Base-by-base conservation (phyloP, 768 basidiomycete species). In the Pleurotus citrinopileatus region DNA sequence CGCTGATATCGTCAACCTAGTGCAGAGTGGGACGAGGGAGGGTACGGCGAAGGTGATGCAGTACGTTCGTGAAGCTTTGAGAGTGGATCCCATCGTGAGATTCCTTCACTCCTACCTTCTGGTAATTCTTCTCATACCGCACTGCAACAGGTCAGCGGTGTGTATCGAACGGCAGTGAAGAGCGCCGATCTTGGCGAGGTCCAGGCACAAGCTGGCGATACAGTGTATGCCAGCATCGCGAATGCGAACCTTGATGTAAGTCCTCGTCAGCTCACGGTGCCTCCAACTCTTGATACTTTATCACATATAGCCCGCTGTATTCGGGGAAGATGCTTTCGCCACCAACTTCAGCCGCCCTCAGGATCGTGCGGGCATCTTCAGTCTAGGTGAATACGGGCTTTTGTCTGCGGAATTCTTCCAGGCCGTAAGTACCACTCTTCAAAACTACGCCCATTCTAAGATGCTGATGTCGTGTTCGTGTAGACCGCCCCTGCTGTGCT, bases 401-500 rank as follows among this genome's bases (percentile, higher is more conserved):
- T 57, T 78, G 34, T 70, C 68, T 0, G 56, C 69, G 15, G 59
- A 64, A 34, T 79, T 79, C 63, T 73, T 78, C 46, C 67, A 76
- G 55, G 55, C 66, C 12, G 74, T 73, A 55, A 63, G 70, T 47
- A n/a, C n/a, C n/a, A n/a, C n/a, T n/a, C n/a, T n/a, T n/a, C n/a
- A n/a, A n/a, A n/a, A n/a, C n/a, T n/a, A n/a, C n/a, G n/a, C n/a
- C n/a, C n/a, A n/a, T n/a, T n/a, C n/a, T n/a, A n/a, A n/a, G n/a
- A n/a, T n/a, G n/a, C n/a, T n/a, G n/a, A n/a, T n/a, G n/a, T n/a
- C n/a, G n/a, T n/a, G n/a, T n/a, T 34, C 32, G 13, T 45, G 7
- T 52, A 81, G 79, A 72, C 76, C 25, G 74, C 73, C 2, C 73
- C 79, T 23, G 63, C 64, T 25, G 68, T 80, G 20, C 59, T 85